Percentiles rank a stretch among this genome's conserved stretches.
These are phyloP conservation scores for Clavariopsis aquatica DNA, from an alignment of 495 filamentous ascomycete genomes.

Conservation along the genomic window DNA sequence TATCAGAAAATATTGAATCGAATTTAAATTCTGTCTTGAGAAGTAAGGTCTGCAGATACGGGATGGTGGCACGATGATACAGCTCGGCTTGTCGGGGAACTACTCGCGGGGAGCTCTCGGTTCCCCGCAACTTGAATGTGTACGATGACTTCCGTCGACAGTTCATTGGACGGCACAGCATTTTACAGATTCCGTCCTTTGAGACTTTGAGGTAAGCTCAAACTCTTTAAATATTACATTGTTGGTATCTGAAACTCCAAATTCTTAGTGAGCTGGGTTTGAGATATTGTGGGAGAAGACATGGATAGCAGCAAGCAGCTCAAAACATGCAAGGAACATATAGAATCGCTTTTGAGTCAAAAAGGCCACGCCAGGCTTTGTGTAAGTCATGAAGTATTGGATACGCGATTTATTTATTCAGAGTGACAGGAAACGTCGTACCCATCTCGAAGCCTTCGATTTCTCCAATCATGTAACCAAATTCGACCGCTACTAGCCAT, in stretches of 20 bases:
- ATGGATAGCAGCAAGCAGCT: background rate
- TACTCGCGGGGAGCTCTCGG: conserved; percentile 1
- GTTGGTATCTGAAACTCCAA: too few species aligned
- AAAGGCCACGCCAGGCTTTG: conserved; percentile 2
- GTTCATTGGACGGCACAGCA: background rate
- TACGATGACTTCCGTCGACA: background rate
- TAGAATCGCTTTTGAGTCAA: conserved; percentile 12
- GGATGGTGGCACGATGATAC: background rate
- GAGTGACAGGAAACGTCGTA: conserved; percentile 22
- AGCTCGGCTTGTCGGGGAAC: background rate
- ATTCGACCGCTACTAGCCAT: background rate
- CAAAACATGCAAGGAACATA: conserved; percentile 14
- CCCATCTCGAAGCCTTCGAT: conserved; percentile 18
- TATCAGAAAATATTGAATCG: too few species aligned
- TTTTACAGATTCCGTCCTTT: too few species aligned
- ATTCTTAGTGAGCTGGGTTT: too few species aligned
- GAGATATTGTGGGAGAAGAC: too few species aligned
- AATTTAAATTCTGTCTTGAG: too few species aligned
- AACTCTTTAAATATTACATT: too few species aligned
- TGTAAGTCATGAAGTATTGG: background rate
- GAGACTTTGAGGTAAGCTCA: too few species aligned
- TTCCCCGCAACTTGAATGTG: conserved; percentile 12
- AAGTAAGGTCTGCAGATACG: too few species aligned
- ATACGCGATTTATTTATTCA: background rate
- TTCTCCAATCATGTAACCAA: background rate